Evolutionary conservation across 2,329 filamentous ascomycete species (phyloP).

Genomic region (Cercospora sp.): DNA sequence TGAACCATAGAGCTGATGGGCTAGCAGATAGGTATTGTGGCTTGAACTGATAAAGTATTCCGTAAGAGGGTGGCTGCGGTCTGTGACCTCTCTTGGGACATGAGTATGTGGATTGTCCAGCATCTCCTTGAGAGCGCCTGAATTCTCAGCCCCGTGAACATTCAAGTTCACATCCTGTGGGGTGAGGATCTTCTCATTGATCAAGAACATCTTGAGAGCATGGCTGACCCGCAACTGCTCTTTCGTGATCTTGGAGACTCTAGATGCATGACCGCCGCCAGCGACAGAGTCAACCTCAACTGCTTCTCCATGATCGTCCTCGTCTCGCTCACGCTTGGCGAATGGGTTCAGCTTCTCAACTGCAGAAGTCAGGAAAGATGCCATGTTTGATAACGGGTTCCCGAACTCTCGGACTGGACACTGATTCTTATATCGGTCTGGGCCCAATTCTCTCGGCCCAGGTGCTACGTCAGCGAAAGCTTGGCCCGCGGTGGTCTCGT

Average conservation of each 20-base stretch:
- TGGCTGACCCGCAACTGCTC: slow-evolving; percentile 60
- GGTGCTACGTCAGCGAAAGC: neutral
- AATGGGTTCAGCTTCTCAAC: slow-evolving; percentile 47
- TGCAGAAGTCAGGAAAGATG: slow-evolving; percentile 29
- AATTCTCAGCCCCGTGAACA: slow-evolving; percentile 41
- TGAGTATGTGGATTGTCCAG: slow-evolving; percentile 59
- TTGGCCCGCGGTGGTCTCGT: neutral
- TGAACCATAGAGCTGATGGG: slow-evolving; percentile 66
- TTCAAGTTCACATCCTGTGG: slow-evolving; percentile 52
- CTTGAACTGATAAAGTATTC: slow-evolving; percentile 73
- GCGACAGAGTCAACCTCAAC: slow-evolving; percentile 54
- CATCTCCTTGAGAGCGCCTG: slow-evolving; percentile 52
- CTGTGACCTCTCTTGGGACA: slow-evolving; percentile 57
- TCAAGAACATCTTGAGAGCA: slow-evolving; percentile 58
- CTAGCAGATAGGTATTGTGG: slow-evolving; percentile 71
- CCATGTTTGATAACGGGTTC: slow-evolving; percentile 3
- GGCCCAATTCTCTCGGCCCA: neutral
- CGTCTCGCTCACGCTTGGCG: slow-evolving; percentile 40
- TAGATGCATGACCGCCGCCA: slow-evolving; percentile 60
- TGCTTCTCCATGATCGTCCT: slow-evolving; percentile 57
- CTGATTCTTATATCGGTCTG: neutral
- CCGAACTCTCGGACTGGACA: neutral
- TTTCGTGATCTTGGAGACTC: slow-evolving; percentile 51
- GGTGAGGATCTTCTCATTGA: slow-evolving; percentile 54
- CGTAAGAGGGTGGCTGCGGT: slow-evolving; percentile 61